Evolutionary conservation across 2,329 filamentous ascomycete genomes (phyloP), one percentile per base, ranked within the genome.

Genomic region (Fusarium sp.): DNA sequence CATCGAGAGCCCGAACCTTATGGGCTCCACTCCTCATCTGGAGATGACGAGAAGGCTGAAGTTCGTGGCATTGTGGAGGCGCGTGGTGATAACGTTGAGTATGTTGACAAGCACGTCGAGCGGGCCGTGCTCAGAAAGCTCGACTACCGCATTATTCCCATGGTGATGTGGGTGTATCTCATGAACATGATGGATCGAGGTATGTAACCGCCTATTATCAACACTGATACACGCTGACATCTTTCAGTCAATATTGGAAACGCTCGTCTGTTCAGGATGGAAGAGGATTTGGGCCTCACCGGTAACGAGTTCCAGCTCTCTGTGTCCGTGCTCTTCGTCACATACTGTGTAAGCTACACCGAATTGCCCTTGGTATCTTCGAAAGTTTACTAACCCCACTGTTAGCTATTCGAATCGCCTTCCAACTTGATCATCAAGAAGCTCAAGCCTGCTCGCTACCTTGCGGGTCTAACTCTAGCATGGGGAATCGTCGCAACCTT

Each of bases 231-330:
- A 33, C 20, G 40, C 43, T 62, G 11, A 64, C 10, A 40, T 2
- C 1, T 8, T 86, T 85, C 62, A 90, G 88, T 91, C 43, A 92
- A 92, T 73, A 92, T 92, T 50, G 88, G 88, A 38, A 91, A 91
- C 78, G 89, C 88, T 18, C 81, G 85, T 8, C 80, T 91, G 3
- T 72, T 72, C 22, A 48, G 31, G 0, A 55, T 72, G 46, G 87
- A 90, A 74, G 78, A 85, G 53, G 89, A 91, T 58, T 79, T 92
- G 3, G 80, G 82, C 9, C 78, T 92, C 66, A 74, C 77, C 20
- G 83, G 83, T 7, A 84, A 85, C 26, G 86, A 90, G 69, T 91
- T 87, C 71, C 88, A 91, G 72, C 51, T 84, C 6, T 81, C 83
- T 1, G 84, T 88, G 8, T 87, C 85, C 0, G 70, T 78, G 6